These are phyloP conservation scores for Balamuthia mandrillaris DNA, from an alignment of 208 protist genomes.

Conservation along the genomic window DNA sequence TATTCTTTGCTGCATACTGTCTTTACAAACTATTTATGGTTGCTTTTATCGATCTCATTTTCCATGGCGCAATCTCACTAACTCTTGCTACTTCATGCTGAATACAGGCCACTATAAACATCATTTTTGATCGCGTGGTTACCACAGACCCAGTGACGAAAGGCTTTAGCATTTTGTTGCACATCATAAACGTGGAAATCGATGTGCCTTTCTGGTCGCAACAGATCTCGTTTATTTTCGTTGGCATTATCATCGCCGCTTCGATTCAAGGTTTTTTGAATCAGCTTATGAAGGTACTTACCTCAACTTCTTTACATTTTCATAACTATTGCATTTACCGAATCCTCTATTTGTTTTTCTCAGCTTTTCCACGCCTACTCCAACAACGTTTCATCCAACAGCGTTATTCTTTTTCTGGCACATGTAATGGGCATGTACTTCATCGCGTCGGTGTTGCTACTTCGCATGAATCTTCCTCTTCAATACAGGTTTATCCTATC, in stretches of 20 bases:
- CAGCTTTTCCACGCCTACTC: conserved; percentile 67
- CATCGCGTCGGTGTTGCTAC: conserved; percentile 72
- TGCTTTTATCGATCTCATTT: neutral
- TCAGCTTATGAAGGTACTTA: conserved; percentile 67
- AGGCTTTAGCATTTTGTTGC: conserved; percentile 50
- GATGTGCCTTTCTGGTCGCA: conserved; percentile 71
- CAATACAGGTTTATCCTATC: conserved; percentile 57
- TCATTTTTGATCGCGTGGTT: conserved; percentile 64
- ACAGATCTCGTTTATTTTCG: conserved; percentile 62
- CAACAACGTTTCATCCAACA: conserved; percentile 63
- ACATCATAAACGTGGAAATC: conserved; percentile 50
- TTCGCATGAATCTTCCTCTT: conserved; percentile 71
- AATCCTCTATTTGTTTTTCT: neutral
- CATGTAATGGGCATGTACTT: conserved; percentile 78
- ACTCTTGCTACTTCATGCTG: neutral
- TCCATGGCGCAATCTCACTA: neutral
- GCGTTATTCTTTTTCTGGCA: conserved; percentile 66
- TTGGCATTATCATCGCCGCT: conserved; percentile 69
- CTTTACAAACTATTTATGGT: conserved; percentile 75
- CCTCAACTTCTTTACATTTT: neutral
- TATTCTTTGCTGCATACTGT: conserved; percentile 71
- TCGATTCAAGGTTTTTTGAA: conserved; percentile 71
- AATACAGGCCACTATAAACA: conserved; percentile 61
- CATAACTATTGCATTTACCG: neutral
- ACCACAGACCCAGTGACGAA: conserved; percentile 66